phyloP scores from a whole-genome alignment of 345 rosid species.

The Citrus inodora region DNA sequence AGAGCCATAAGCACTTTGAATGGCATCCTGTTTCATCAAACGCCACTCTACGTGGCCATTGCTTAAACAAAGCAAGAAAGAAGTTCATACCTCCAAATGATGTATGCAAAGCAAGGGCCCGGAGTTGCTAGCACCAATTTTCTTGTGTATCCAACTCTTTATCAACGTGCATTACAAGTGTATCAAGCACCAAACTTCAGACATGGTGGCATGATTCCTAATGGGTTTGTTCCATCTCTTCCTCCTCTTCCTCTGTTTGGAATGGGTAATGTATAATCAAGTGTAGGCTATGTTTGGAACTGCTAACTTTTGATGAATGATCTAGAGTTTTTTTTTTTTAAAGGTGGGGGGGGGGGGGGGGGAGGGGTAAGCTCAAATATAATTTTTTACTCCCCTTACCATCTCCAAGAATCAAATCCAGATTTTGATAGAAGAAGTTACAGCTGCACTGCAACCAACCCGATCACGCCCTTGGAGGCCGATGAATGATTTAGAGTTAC shows the following conservation, averaged over 20 bases:
- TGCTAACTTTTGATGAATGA: too few relatives aligned
- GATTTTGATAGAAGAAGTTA: too few relatives aligned
- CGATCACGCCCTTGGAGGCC: too few relatives aligned
- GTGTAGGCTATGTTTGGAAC: too few relatives aligned
- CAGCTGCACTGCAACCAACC: too few relatives aligned
- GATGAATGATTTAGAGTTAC: not conserved
- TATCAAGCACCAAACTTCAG: not conserved
- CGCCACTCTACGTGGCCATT: conserved; percentile 32
- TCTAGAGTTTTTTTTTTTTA: not conserved
- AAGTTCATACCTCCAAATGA: not conserved
- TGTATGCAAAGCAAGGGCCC: not conserved
- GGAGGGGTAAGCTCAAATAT: rapidly evolving
- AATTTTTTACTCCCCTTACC: too few relatives aligned
- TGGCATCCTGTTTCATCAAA: conserved; percentile 23
- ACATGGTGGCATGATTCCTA: not conserved
- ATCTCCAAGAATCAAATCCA: rapidly evolving
- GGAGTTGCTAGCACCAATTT: not conserved
- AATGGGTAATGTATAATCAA: not conserved
- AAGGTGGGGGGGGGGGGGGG: too few relatives aligned
- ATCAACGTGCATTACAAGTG: not conserved
- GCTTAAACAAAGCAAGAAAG: conserved; percentile 40
- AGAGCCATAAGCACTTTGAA: not conserved
- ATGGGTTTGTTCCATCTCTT: not conserved
- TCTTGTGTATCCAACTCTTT: not conserved
- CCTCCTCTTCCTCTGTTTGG: not conserved